Conservation (phyloP, 176 grass and related monocot genomes). For the Eragrostis nindensis region DNA sequence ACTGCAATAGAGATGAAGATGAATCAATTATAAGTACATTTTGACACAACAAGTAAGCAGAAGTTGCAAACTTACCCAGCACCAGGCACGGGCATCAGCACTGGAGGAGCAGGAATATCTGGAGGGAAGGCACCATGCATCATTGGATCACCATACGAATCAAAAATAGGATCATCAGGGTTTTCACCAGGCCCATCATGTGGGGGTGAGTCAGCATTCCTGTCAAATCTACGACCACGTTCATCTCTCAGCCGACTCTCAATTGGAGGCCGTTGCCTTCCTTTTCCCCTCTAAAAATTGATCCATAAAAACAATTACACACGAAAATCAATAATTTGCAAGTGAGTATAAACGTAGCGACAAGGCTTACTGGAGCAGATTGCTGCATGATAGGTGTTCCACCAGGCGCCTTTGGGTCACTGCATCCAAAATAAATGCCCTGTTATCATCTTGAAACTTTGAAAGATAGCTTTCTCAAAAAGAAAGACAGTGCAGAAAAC, state of each 20-base stretch:
- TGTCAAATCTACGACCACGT: constrained; percentile 63
- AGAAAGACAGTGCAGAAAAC: constrained; percentile 36
- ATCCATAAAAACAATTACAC: constrained; percentile 33
- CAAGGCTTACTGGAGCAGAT: constrained; percentile 69
- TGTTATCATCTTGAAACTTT: constrained; percentile 32
- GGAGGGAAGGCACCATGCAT: constrained; percentile 69
- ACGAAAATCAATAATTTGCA: constrained; percentile 27
- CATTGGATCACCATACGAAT: constrained; percentile 69
- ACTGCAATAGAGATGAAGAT: constrained; percentile 46
- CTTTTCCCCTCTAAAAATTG: constrained; percentile 66
- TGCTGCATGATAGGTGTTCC: constrained; percentile 96
- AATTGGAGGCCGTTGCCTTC: constrained; percentile 60
- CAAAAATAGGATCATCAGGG: constrained; percentile 69
- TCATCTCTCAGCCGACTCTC: constrained; percentile 85
- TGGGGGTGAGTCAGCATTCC: constrained; percentile 60
- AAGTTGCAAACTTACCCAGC: constrained; percentile 74
- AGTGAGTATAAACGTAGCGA: constrained; percentile 16
- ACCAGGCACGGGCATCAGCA: constrained; percentile 95
- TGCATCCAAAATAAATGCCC: constrained; percentile 55
- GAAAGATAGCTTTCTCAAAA: constrained; percentile 34
- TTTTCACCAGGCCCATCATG: constrained; percentile 62
- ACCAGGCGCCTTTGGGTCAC: constrained; percentile 90
- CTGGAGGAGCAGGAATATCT: constrained; percentile 78
- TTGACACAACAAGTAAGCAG: constrained; percentile 24
- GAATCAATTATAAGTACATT: constrained; percentile 19